Evolutionary conservation across 2,329 filamentous ascomycete species (phyloP), one percentile per base, ranked within the genome.

Genomic region (Alternaria sp.): DNA sequence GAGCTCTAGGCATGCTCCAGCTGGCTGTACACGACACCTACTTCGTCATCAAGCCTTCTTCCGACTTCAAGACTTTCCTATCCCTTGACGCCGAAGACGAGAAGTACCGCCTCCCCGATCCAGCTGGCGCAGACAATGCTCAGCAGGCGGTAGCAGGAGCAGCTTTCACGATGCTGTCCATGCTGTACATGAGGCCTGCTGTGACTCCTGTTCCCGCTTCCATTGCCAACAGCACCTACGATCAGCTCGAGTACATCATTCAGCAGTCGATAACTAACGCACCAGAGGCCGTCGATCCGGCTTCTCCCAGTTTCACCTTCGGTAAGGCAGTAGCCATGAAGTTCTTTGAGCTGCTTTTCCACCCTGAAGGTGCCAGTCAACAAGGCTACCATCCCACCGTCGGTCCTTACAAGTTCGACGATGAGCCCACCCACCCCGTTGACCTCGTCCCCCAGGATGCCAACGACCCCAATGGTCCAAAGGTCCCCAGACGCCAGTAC

Each of bases 1-100:
- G 63, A 56, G 58, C 63, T 40, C 58, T 71, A 30, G 69, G 68
- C 15, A 74, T 73, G 57, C 52, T 74, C 4, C 71, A 74, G 30
- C 54, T 74, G 19, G 70, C 71, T 17, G 61, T 72, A 17, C 67
- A 74, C 28, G 72, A 74, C 57, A 70, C 69, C 21, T 74, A 74
- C 65, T 74, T 74, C 40, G 61, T 69, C 25, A 68, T 74, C 51
- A 57, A 62, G 3, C 66, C 70, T 9, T 61, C 65, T 15, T 6
- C 50, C 11, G 50, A 43, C 25, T 63, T 67, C 45, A n/a, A 44
- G 1, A 73, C 70, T 10, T 73, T 72, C 47, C 50, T 73, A 17
- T 61, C 57, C 12, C 26, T 52, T 2, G 54, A 58, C 25, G 51
- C 28, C 32, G 32, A 54, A 6, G 57, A 66, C 13, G 23, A 61